These are phyloP conservation scores for Angomonas ambiguus DNA, from an alignment of 208 protist genomes.

Conservation along the genomic window DNA sequence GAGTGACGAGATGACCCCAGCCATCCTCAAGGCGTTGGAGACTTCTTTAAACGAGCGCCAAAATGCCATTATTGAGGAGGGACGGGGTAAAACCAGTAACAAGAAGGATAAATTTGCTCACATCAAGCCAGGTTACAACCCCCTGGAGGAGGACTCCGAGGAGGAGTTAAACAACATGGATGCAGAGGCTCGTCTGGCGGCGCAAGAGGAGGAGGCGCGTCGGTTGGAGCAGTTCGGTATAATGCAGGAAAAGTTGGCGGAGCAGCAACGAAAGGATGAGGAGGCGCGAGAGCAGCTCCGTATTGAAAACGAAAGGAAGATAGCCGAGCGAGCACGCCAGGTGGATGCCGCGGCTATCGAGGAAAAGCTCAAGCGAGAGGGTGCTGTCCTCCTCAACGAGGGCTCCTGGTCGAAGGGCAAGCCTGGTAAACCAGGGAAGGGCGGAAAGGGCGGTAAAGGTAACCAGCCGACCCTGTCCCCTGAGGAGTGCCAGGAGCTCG, in stretches of 20 bases:
- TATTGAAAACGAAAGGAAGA: conserved; percentile 50
- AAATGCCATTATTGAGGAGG: conserved; percentile 51
- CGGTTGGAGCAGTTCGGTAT: no score
- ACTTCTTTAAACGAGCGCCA: conserved; percentile 38
- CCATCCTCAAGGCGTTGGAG: conserved; percentile 40
- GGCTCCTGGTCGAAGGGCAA: conserved; percentile 22
- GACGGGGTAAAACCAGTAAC: conserved; percentile 58
- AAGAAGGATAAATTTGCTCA: conserved; percentile 45
- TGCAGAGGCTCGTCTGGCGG: conserved; percentile 26
- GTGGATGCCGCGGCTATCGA: conserved; percentile 58
- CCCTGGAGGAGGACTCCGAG: conserved; percentile 48
- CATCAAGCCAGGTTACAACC: conserved; percentile 30
- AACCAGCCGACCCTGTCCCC: conserved; percentile 28
- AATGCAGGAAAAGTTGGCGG: conserved; percentile 30
- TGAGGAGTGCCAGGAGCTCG: conserved; percentile 51
- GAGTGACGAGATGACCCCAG: conserved; percentile 28
- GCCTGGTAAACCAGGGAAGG: conserved; percentile 40
- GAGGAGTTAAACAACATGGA: conserved; percentile 25
- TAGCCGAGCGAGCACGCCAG: conserved; percentile 43
- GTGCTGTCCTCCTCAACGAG: conserved; percentile 61
- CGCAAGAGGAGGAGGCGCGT: conserved; percentile 40
- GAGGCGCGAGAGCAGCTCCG: conserved; percentile 50
- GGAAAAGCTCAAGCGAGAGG: conserved; percentile 45
- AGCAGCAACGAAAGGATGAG: conserved; percentile 44
- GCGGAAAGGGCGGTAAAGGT: conserved; percentile 29